Percentiles rank a stretch among this genome's conserved stretches.
Conservation (phyloP, 2,329 filamentous ascomycete genomes). For the Colletotrichum tabaci region DNA sequence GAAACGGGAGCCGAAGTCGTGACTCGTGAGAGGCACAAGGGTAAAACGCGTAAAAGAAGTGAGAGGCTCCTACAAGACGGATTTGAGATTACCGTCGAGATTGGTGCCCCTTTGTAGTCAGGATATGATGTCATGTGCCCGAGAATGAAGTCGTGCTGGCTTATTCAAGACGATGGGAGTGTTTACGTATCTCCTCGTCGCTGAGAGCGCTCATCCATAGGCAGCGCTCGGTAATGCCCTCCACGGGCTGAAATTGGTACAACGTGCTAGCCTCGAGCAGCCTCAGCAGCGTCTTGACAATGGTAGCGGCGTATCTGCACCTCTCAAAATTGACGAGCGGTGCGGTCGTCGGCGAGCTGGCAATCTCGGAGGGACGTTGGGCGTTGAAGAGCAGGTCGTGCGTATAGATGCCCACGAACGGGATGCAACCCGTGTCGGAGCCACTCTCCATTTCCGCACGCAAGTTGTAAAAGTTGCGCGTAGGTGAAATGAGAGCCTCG, state of each 20-base stretch:
- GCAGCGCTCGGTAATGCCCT: conserved; percentile 84
- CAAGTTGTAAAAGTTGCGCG: conserved; percentile 83
- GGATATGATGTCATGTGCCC: background rate
- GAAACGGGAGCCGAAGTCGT: conserved; percentile 37
- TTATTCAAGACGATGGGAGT: conserved; percentile 66
- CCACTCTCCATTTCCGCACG: conserved; percentile 84
- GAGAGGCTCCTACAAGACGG: conserved; percentile 2
- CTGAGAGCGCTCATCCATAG: conserved; percentile 86
- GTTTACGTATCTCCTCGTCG: conserved; percentile 79
- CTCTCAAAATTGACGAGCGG: conserved; percentile 88
- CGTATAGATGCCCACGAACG: conserved; percentile 87
- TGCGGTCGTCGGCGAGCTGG: conserved; percentile 75
- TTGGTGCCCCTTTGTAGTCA: background rate
- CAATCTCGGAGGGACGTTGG: conserved; percentile 82
- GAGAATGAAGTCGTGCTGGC: background rate
- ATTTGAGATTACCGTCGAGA: conserved; percentile 9
- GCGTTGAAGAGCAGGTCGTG: conserved; percentile 88
- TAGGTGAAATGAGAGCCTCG: conserved; percentile 81
- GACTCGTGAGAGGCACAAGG: conserved; percentile 22
- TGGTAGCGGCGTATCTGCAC: conserved; percentile 80
- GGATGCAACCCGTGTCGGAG: conserved; percentile 81
- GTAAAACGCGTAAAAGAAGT: conserved; percentile 3
- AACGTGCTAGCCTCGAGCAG: conserved; percentile 84
- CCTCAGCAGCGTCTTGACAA: conserved; percentile 84
- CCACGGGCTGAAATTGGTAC: conserved; percentile 81